Evolutionary conservation across 495 filamentous ascomycete species (phyloP).

Genomic region (Aspergillus ostianus): DNA sequence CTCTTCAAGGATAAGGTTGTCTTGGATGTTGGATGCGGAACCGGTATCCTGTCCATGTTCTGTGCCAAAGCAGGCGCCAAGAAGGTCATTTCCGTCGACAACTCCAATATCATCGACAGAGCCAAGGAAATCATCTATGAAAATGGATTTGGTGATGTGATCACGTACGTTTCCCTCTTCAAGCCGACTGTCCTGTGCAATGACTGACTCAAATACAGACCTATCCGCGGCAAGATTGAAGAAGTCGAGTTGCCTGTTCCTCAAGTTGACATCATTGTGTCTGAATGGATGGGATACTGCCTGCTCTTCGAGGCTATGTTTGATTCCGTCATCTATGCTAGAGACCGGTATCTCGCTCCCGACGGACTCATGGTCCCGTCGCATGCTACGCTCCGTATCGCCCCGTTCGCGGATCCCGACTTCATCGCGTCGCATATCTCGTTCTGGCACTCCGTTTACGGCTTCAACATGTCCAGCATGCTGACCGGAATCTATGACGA

Average conservation of each 20-base stretch:
- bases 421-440: conserved; percentile 63
- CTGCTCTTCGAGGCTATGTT: conserved; percentile 94
- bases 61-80: conserved; percentile 86
- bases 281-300: conserved; percentile 97
- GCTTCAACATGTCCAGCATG: conserved; percentile 58
- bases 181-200: conserved; percentile 10
- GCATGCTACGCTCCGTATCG: conserved; percentile 81
- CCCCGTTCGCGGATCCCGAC: conserved; percentile 82
- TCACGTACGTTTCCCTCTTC: conserved; percentile 52
- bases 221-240: conserved; percentile 86
- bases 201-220: conserved; percentile 29
- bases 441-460: conserved; percentile 70
- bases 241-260: conserved; percentile 77
- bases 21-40: conserved; percentile 91
- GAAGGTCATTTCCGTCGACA: conserved; percentile 89
- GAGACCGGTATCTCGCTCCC: conserved; percentile 77
- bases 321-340: conserved; percentile 85
- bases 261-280: conserved; percentile 92
- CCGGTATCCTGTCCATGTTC: conserved; percentile 92
- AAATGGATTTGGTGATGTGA: conserved; percentile 76
- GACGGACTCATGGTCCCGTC: conserved; percentile 86
- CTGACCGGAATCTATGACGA: conserved; percentile 59
- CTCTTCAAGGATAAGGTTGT: conserved; percentile 89
- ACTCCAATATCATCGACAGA: conserved; percentile 88
- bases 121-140: conserved; percentile 79